These are phyloP conservation scores for Erysimum pusillum DNA, from an alignment of 441 rosid species.

Conservation along the genomic window DNA sequence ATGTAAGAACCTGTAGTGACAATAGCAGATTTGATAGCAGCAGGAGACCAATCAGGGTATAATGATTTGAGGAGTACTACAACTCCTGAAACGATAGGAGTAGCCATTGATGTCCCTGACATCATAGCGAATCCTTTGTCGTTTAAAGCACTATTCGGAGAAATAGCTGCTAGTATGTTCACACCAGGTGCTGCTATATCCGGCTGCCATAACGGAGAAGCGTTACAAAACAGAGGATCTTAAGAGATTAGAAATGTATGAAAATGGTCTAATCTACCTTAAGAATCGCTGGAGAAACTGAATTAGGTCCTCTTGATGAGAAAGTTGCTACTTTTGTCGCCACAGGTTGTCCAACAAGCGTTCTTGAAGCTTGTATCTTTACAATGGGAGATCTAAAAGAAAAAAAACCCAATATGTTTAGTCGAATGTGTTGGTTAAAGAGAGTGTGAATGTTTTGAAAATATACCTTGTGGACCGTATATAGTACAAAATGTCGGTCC, in stretches of 20 bases:
- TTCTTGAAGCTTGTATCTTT: conserved; percentile 47
- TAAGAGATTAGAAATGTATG: neutral
- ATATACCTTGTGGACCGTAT: conserved; percentile 52
- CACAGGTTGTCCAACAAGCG: conserved; percentile 43
- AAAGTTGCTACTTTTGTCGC: conserved; percentile 51
- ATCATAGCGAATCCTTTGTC: conserved; percentile 39
- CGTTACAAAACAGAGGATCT: neutral
- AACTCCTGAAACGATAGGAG: conserved; percentile 50
- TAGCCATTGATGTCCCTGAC: conserved; percentile 56
- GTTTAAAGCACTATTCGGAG: conserved; percentile 6
- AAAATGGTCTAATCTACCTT: conserved; percentile 33
- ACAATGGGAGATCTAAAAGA: conserved; percentile 47
- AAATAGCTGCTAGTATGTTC: conserved; percentile 53
- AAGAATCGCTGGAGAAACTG: conserved; percentile 51
- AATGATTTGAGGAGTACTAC: conserved; percentile 47
- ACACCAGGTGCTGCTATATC: conserved; percentile 64
- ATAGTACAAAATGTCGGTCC: conserved; percentile 60
- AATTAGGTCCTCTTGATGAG: conserved; percentile 59
- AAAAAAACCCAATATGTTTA: neutral
- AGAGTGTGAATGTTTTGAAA: neutral
- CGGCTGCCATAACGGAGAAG: conserved; percentile 47
- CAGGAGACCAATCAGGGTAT: conserved; percentile 54
- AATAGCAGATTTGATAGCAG: conserved; percentile 38
- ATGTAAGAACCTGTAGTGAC: conserved; percentile 21
- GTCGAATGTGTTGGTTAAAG: neutral